These are phyloP conservation scores for Podospora tetraspora DNA, from an alignment of 495 filamentous ascomycete species.

Conservation along the genomic window DNA sequence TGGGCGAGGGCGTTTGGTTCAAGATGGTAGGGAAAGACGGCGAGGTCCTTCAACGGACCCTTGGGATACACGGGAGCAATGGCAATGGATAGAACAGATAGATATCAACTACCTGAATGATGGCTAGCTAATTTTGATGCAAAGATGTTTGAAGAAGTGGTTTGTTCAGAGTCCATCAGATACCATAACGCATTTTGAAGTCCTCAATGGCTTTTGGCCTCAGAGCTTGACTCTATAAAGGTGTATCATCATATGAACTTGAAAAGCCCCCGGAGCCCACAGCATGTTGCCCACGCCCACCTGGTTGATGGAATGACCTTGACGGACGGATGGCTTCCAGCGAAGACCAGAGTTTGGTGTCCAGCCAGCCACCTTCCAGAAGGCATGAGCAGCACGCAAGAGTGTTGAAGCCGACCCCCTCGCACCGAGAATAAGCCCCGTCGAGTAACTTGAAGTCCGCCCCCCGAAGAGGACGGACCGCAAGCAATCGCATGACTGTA, in stretches of 20 bases:
- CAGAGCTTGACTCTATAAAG: constrained; percentile 99
- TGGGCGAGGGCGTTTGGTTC: neutral
- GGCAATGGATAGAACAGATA: constrained; percentile 1
- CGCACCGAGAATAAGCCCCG: constrained; percentile 99
- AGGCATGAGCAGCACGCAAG: constrained; percentile 27
- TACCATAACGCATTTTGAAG: constrained; percentile 71
- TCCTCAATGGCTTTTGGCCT: constrained; percentile 59
- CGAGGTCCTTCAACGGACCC: constrained; percentile 17
- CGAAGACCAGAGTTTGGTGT: constrained; percentile 45
- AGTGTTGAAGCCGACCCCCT: constrained; percentile 56
- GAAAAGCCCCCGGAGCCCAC: constrained; percentile 34
- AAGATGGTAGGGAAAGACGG: neutral
- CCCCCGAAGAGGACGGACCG: constrained; percentile 28
- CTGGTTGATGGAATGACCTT: constrained; percentile 26
- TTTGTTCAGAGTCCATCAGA: constrained; percentile 68
- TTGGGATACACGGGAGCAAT: constrained; percentile 3
- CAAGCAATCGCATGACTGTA: constrained; percentile 99
- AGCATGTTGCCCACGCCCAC: constrained; percentile 18
- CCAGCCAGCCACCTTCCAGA: constrained; percentile 25
- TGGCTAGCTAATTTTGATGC: neutral
- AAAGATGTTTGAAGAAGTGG: constrained; percentile 6
- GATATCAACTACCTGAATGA: constrained; percentile 13
- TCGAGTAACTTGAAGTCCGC: constrained; percentile 82
- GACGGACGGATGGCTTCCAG: constrained; percentile 34
- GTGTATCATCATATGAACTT: constrained; percentile 90